Conservation (phyloP, 805 yeast species). For the Nematodospora valgi region DNA sequence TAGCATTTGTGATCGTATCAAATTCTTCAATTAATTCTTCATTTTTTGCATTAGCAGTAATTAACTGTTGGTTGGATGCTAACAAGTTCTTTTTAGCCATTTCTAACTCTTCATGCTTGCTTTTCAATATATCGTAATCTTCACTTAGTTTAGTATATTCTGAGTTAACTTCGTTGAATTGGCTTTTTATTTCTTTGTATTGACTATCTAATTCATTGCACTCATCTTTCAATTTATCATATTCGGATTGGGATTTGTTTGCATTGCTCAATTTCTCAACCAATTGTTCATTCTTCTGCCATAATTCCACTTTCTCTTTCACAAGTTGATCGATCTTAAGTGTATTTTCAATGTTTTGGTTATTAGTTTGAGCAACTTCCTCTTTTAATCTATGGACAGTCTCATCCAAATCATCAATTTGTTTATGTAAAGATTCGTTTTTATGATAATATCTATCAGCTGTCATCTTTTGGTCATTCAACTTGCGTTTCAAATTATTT, state of each 20-base stretch:
- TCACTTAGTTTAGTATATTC: not conserved
- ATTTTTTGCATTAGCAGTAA: conserved; percentile 7
- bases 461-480: conserved; percentile 2
- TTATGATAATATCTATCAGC: conserved; percentile 3
- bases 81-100: conserved; percentile 3
- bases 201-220: conserved; percentile 2
- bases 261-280: conserved; percentile 1
- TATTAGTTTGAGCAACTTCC: conserved; percentile 8
- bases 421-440: conserved; percentile 8
- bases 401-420: conserved; percentile 4
- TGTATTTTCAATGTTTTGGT: conserved; percentile 12
- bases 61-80: conserved; percentile 3
- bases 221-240: not conserved
- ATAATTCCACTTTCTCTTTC: conserved; percentile 20
- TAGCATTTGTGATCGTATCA: conserved; percentile 1
- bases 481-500: conserved; percentile 5
- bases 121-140: not conserved
- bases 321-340: conserved; percentile 14
- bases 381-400: conserved; percentile 7
- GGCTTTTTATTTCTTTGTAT: conserved; percentile 5
- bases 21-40: conserved; percentile 9
- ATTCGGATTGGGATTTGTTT: not conserved
- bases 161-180: not conserved
- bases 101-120: conserved; percentile 9
- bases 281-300: conserved; percentile 13